Conservation (phyloP, 164 flowering plant genomes). For the Magnolia kwangsiensis region DNA sequence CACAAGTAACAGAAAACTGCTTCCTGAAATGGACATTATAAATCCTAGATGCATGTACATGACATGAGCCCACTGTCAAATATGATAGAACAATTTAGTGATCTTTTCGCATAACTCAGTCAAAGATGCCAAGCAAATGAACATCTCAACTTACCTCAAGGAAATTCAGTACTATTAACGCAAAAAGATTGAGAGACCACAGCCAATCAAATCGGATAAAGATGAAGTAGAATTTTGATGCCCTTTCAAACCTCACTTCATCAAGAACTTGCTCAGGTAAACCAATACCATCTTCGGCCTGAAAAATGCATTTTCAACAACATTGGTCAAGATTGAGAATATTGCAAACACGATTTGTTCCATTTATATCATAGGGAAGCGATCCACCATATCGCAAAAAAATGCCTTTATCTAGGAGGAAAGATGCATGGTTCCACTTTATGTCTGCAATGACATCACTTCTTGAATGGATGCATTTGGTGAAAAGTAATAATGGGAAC, state of each 20-base stretch:
- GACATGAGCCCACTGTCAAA: neutral
- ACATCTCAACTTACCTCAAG: slow-evolving; percentile 49
- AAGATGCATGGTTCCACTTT: neutral
- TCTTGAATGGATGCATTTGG: neutral
- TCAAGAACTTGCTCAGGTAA: slow-evolving; percentile 82
- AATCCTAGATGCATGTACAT: neutral
- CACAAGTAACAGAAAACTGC: neutral
- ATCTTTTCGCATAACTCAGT: neutral
- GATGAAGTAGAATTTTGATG: slow-evolving; percentile 67
- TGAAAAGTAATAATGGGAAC: too few relatives aligned
- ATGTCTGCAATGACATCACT: neutral
- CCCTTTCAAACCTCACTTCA: slow-evolving; percentile 49
- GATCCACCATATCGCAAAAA: neutral
- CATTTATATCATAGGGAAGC: neutral
- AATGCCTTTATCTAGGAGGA: neutral
- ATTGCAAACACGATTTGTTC: neutral
- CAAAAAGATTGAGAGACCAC: slow-evolving; percentile 80
- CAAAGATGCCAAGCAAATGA: slow-evolving; percentile 5
- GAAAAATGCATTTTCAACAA: slow-evolving; percentile 20
- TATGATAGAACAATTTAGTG: neutral
- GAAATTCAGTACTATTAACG: slow-evolving; percentile 68
- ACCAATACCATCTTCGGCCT: slow-evolving; percentile 99
- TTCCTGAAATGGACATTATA: neutral
- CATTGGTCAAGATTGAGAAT: neutral
- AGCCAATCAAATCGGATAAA: slow-evolving; percentile 57